phyloP scores from a whole-genome alignment of 2,329 filamentous ascomycete genomes.

The Cucurbitaria berberidis region DNA sequence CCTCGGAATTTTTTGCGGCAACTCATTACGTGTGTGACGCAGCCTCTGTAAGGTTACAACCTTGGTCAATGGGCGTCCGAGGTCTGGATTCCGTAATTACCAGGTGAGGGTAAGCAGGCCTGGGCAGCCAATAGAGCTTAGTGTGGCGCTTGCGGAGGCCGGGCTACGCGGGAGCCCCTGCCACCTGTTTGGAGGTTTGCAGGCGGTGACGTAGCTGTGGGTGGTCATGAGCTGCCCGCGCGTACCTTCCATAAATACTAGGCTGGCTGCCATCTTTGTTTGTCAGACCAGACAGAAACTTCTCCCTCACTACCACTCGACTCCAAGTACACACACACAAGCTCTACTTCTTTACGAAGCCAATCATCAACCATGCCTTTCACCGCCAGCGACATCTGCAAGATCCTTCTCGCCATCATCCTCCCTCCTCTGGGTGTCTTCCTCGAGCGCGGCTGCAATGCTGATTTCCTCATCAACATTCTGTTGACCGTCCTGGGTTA shows the following conservation, averaged over 20 bases:
- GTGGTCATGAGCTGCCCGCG: constrained; percentile 24
- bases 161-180: constrained; percentile 20
- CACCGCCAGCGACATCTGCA: constrained; percentile 75
- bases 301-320: constrained; percentile 5
- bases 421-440: constrained; percentile 91
- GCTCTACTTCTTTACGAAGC: neutral
- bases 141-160: constrained; percentile 18
- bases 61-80: constrained; percentile 12
- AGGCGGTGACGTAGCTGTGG: constrained; percentile 10
- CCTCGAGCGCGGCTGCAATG: constrained; percentile 88
- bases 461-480: constrained; percentile 91
- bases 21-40: constrained; percentile 9
- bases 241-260: constrained; percentile 36
- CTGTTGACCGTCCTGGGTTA: constrained; percentile 68
- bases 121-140: constrained; percentile 1
- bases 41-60: constrained; percentile 3
- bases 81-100: constrained; percentile 7
- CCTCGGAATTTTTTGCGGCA: neutral
- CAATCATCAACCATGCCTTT: constrained; percentile 60
- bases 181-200: constrained; percentile 19
- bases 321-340: constrained; percentile 2
- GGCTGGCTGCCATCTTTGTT: constrained; percentile 10
- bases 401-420: constrained; percentile 87
- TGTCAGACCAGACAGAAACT: constrained; percentile 13
- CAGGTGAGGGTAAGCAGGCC: neutral